Evolutionary conservation across 768 basidiomycete species (phyloP).

Genomic region (Calocybe indica): DNA sequence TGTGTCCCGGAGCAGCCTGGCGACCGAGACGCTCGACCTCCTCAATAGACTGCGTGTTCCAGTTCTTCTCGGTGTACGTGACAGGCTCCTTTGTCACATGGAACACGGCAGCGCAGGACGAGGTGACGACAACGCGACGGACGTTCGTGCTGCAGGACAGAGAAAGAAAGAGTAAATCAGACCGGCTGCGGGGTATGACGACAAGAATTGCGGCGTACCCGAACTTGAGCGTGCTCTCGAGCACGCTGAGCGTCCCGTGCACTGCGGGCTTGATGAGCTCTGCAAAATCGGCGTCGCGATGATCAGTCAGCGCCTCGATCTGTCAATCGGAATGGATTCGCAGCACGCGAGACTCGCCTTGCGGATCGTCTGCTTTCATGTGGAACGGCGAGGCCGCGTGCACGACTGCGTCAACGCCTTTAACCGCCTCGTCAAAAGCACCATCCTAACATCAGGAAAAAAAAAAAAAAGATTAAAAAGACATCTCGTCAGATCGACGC

Average conservation of each 20-base stretch:
- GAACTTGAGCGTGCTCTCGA: constrained; percentile 52
- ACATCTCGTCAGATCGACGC: not conserved
- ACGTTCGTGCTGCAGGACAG: constrained; percentile 20
- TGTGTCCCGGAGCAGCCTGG: too few relatives aligned
- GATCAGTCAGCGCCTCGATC: not conserved
- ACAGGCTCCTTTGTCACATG: constrained; percentile 14
- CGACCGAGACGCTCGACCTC: constrained; percentile 25
- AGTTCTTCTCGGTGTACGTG: constrained; percentile 44
- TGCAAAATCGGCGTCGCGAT: constrained; percentile 12
- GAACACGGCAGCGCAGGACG: constrained; percentile 46
- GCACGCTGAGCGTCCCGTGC: constrained; percentile 57
- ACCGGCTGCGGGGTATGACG: too few relatives aligned
- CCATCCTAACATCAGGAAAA: constrained; percentile 27
- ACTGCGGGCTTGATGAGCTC: constrained; percentile 70
- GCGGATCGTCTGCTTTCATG: constrained; percentile 25
- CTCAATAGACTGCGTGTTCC: constrained; percentile 48
- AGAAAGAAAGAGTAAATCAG: not conserved
- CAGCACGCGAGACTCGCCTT: not conserved
- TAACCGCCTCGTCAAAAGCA: constrained; percentile 68
- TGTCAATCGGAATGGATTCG: too few relatives aligned
- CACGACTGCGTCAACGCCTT: constrained; percentile 57
- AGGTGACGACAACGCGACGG: constrained; percentile 59
- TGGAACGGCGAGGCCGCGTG: constrained; percentile 61
- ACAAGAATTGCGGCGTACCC: constrained; percentile 19
- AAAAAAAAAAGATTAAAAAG: not conserved